Base-by-base conservation (phyloP, 495 filamentous ascomycete species). In the Clavariopsis aquatica region DNA sequence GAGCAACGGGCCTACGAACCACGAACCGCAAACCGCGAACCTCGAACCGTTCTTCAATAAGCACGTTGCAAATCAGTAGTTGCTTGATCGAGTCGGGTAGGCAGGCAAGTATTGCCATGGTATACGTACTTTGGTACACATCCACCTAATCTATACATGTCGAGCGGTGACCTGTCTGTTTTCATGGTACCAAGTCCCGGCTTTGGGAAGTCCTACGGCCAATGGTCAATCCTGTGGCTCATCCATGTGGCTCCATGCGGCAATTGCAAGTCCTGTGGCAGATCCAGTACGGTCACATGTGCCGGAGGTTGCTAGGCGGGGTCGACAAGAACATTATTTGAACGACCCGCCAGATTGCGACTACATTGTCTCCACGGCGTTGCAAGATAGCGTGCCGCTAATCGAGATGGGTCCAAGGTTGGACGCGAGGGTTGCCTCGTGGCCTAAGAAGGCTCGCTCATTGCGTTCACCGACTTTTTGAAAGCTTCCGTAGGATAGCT, bases 1-100 rank as follows among this genome's bases (percentile, higher is more conserved):
- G 51, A 19, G 20, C 22, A 31, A 46, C 12, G 13, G 28, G 24
- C n/a, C 38, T 31, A 28, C 29, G n/a, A 49, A 34, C 29, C 19
- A 22, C n/a, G 34, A n/a, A n/a, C n/a, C n/a, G n/a, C n/a, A n/a
- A n/a, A n/a, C 38, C 24, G 20, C 29, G n/a, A 49, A 34, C 29
- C 19, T 20, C n/a, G 34, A 45, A 27, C 15, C 22, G 24, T 64
- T 31, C 56, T 60, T 66, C 49, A 55, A 56, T 43, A 26, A 65
- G 61, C 62, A 59, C 51, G 52, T 59, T 62, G 62, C 41, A 66
- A 66, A 58, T 70, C 55, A 70, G 67, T 70, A 24, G 23, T n/a
- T 22, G 49, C 66, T 65, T 53, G 62, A 62, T 43, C 49, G 62
- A 20, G 47, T 49, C 34, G 36, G 36, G 53, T 64, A 38, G 67